Evolutionary conservation across 768 basidiomycete species (phyloP).

Genomic region (Dacryopinax primogenitus): DNA sequence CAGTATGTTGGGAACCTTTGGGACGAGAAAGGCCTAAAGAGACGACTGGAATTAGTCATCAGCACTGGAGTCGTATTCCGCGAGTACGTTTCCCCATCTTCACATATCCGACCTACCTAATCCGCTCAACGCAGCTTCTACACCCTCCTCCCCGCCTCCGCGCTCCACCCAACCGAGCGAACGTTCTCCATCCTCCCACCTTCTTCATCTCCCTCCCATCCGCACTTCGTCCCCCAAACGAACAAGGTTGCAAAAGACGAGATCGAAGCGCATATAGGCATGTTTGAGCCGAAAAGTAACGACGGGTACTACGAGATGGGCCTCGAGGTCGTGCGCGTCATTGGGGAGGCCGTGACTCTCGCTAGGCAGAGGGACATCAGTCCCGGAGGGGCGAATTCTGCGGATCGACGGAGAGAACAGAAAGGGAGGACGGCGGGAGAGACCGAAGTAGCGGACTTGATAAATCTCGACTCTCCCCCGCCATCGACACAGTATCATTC

Average conservation of each 20-base stretch:
- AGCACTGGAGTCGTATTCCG: conserved; percentile 56
- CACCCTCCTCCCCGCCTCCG: conserved; percentile 61
- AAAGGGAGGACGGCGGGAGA: conserved; percentile 15
- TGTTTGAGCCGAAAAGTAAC: conserved; percentile 71
- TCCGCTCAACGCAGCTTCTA: conserved; percentile 48
- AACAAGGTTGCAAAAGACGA: conserved; percentile 65
- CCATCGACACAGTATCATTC: neutral
- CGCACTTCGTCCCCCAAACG: conserved; percentile 48
- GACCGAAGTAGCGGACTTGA: neutral
- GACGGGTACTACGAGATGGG: conserved; percentile 87
- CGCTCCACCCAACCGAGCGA: conserved; percentile 40
- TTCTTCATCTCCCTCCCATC: conserved; percentile 32
- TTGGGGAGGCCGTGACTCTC: conserved; percentile 23
- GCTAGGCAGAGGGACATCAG: neutral
- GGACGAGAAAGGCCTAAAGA: conserved; percentile 53
- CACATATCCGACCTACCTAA: neutral
- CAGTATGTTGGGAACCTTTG: conserved; percentile 77
- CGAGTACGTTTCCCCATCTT: conserved; percentile 34
- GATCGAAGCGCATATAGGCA: conserved; percentile 71
- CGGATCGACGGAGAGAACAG: neutral
- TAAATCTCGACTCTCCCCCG: neutral
- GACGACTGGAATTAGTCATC: conserved; percentile 50
- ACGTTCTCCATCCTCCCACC: conserved; percentile 71
- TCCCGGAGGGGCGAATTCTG: neutral
- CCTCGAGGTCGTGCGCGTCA: conserved; percentile 41